Evolutionary conservation across 2,329 filamentous ascomycete species (phyloP).

Genomic region (Zasmidium angulare): DNA sequence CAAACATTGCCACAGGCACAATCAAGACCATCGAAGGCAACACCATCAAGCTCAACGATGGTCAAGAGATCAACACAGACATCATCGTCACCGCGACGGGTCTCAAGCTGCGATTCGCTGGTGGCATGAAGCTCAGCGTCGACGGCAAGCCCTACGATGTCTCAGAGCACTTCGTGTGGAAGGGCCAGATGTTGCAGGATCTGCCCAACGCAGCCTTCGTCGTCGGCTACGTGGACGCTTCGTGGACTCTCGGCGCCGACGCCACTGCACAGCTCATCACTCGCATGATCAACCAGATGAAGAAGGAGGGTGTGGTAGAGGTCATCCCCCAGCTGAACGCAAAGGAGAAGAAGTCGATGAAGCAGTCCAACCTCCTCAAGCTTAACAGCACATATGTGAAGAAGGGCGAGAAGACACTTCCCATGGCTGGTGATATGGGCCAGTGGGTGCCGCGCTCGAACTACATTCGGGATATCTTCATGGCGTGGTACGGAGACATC

Average conservation of each 20-base stretch:
- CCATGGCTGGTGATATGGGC: slow-evolving; percentile 47
- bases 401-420: slow-evolving; percentile 43
- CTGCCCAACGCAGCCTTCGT: slow-evolving; percentile 61
- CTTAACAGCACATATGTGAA: slow-evolving; percentile 55
- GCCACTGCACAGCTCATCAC: slow-evolving; percentile 51
- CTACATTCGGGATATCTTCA: slow-evolving; percentile 47
- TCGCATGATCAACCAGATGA: slow-evolving; percentile 54
- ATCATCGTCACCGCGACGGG: slow-evolving; percentile 67
- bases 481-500: slow-evolving; percentile 44
- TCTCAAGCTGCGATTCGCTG: slow-evolving; percentile 56
- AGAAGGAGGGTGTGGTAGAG: slow-evolving; percentile 41
- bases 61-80: slow-evolving; percentile 54
- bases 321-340: slow-evolving; percentile 47
- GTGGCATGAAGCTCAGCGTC: slow-evolving; percentile 47
- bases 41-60: slow-evolving; percentile 47
- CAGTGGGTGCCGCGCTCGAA: slow-evolving; percentile 46
- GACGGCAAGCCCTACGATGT: slow-evolving; percentile 51
- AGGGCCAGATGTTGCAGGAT: slow-evolving; percentile 60
- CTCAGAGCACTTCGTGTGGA: slow-evolving; percentile 59
- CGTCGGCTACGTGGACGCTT: slow-evolving; percentile 60
- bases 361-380: slow-evolving; percentile 42
- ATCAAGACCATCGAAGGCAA: slow-evolving; percentile 53
- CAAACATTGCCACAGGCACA: slow-evolving; percentile 55
- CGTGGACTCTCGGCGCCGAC: slow-evolving; percentile 62
- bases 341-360: slow-evolving; percentile 38